Base-by-base conservation (phyloP, 176 grass and related monocot genomes). In the Phyllostachys edulis region DNA sequence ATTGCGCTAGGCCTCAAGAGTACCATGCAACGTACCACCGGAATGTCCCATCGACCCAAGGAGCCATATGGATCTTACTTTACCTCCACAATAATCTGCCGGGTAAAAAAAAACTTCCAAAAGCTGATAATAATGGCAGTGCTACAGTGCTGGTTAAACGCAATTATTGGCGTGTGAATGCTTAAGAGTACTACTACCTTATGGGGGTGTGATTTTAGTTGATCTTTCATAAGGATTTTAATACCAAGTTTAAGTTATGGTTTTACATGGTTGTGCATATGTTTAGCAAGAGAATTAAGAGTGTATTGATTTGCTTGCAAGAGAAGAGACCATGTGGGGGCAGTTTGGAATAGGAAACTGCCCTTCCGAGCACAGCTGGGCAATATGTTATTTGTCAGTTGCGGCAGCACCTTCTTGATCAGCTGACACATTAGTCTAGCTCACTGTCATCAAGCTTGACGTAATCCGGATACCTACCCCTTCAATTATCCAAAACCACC, bases 401-500 rank as follows among this genome's bases (percentile, higher is more conserved):
- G 60, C 12, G 51, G 51, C 60, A 5, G n/a, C 77, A 55, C 63
- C 62, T 20, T 78, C 45, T 78, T 24, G 23, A 49, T 62, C 64
- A 7, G 51, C 40, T 29, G 29, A 12, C 69, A 50, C 24, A 10
- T 67, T 63, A 45, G 39, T 13, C n/a, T 56, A 39, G 12, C 69
- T 83, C 69, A 51, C 27, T 45, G 42, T 75, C 34, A 56, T 84
- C 60, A 71, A 29, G 72, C 55, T 38, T 71, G 83, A 86, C 78
- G 83, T 47, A 73, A 73, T 82, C 73, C 64, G 7, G 9, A 9
- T 73, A 86, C 72, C 88, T 6, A 82, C 78, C 41, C 57, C 65
- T 65, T 45, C 46, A 78, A 86, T 78, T 56, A 86, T 74, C 81
- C 21, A 24, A 45, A 71, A 17, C 18, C 20, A 32, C 9, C 1